phyloP scores from a whole-genome alignment of 345 rosid species.

The Lepidium didymum region DNA sequence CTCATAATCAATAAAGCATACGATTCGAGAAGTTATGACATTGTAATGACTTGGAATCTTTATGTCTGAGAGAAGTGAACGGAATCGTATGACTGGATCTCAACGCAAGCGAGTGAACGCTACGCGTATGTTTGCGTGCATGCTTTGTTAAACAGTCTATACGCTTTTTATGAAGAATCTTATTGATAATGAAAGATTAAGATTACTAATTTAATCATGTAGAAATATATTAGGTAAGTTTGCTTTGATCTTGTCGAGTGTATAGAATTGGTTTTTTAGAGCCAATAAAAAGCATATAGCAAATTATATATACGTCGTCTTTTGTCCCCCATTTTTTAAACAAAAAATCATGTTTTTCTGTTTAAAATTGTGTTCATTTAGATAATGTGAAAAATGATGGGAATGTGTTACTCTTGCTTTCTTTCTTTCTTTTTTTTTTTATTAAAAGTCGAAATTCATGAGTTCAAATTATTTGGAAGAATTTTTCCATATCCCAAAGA shows the following conservation, averaged over 20 bases:
- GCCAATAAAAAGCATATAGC: neutral
- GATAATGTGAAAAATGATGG: too few species aligned
- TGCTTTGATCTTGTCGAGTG: conserved; percentile 8
- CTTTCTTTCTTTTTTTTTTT: too few species aligned
- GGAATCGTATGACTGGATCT: conserved; percentile 7
- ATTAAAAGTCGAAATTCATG: too few species aligned
- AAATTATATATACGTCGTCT: neutral
- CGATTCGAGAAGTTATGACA: conserved; percentile 13
- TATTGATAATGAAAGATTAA: conserved; percentile 5
- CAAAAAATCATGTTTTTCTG: too few species aligned
- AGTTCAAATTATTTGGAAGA: too few species aligned
- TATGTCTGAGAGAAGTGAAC: conserved; percentile 6
- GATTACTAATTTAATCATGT: neutral
- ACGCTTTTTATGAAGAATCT: conserved; percentile 4
- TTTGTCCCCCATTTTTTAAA: neutral
- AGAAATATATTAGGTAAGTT: neutral
- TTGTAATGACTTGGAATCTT: conserved; percentile 11
- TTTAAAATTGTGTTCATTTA: too few species aligned
- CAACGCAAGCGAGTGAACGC: neutral
- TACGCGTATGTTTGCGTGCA: neutral
- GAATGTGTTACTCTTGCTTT: too few species aligned
- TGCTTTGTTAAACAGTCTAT: conserved; percentile 2
- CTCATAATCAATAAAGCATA: conserved; percentile 16
- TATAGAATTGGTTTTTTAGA: neutral
- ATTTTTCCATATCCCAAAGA: too few species aligned